Evolutionary conservation across 179 eudicot genomes (phyloP), one percentile per base, ranked within the genome.

Genomic region (Silene coronaria): DNA sequence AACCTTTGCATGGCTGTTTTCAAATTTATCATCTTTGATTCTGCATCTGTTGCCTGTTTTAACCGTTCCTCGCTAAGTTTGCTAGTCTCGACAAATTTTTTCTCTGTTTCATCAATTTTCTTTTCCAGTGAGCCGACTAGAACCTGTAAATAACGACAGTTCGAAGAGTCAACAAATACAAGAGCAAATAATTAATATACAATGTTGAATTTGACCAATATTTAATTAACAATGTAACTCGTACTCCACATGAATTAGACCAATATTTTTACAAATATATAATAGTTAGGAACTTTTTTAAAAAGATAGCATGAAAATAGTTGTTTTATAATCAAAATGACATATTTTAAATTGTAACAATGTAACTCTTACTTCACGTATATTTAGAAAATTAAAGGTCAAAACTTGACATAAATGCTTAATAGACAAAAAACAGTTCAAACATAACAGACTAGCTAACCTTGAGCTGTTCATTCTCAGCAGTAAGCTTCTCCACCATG

Each of bases 1-100:
- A 38, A 94, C 98, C 90, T 92, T 76, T 90, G 97, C 98, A 94
- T 90, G 65, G 82, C 83, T 32, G 90, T 89, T 77, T 94, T 94
- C 79, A 94, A 78, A 72, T 86, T 89, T 81, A 92, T 84, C 78
- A 94, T 82, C 82, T 81, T 89, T 13, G 97, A 82, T 77, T 94
- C 98, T 68, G 97, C 97, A 42, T 90, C 96, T 83, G 83, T 74
- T 68, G 96, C 94, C 85, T 91, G 98, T 84, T 90, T 91, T 85
- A 90, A 76, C 73, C 98, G 89, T 79, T 90, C 98, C 80, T 94
- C 96, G 61, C 97, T 88, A 70, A 94, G 84, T 75, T 89, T 92
- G 80, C 84, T 94, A 51, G 97, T 83, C 83, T 94, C 98, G 83
- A 86, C 96, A 64, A 86, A 94, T 76, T 86, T 93, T 84, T 88